Evolutionary conservation across 1,284 basidiomycete species (phyloP).

Genomic region (Pisolithus thermaeus): DNA sequence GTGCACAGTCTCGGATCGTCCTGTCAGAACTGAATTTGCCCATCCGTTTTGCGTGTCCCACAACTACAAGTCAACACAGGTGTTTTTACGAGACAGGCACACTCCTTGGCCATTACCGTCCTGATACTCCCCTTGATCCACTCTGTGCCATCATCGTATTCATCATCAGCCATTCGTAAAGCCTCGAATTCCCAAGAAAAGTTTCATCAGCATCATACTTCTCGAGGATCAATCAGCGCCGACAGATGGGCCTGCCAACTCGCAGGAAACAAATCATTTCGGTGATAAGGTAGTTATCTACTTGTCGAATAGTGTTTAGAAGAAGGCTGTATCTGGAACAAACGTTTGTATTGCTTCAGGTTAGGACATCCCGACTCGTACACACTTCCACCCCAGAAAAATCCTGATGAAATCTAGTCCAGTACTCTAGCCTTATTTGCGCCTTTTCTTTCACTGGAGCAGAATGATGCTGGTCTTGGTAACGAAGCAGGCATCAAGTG

Average conservation of each 20-base stretch:
- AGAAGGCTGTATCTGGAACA: slow-evolving; percentile 40
- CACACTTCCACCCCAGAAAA: slow-evolving; percentile 70
- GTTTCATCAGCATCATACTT: not conserved
- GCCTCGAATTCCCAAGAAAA: slow-evolving; percentile 63
- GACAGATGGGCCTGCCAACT: slow-evolving; percentile 19
- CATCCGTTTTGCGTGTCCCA: slow-evolving; percentile 50
- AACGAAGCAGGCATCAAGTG: slow-evolving; percentile 74
- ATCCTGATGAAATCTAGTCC: slow-evolving; percentile 60
- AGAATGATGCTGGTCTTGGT: slow-evolving; percentile 79
- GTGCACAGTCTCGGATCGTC: slow-evolving; percentile 84
- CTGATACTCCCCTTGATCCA: slow-evolving; percentile 91
- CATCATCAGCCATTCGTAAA: slow-evolving; percentile 79
- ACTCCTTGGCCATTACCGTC: slow-evolving; percentile 66
- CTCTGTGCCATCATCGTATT: slow-evolving; percentile 72
- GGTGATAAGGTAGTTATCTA: slow-evolving; percentile 77
- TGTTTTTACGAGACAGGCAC: not conserved
- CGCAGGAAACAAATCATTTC: slow-evolving; percentile 89
- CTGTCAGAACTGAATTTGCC: slow-evolving; percentile 93
- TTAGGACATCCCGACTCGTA: slow-evolving; percentile 67
- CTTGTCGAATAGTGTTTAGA: slow-evolving; percentile 69
- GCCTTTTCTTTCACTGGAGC: slow-evolving; percentile 76
- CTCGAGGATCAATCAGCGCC: not conserved
- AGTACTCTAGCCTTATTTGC: slow-evolving; percentile 69
- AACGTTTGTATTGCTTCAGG: slow-evolving; percentile 5
- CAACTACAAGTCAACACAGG: slow-evolving; percentile 7